A percentile compares a stretch with the other conserved stretches of the same genome.
phyloP scores from a whole-genome alignment of 116 monocot species.

The Thalassia testudinum region DNA sequence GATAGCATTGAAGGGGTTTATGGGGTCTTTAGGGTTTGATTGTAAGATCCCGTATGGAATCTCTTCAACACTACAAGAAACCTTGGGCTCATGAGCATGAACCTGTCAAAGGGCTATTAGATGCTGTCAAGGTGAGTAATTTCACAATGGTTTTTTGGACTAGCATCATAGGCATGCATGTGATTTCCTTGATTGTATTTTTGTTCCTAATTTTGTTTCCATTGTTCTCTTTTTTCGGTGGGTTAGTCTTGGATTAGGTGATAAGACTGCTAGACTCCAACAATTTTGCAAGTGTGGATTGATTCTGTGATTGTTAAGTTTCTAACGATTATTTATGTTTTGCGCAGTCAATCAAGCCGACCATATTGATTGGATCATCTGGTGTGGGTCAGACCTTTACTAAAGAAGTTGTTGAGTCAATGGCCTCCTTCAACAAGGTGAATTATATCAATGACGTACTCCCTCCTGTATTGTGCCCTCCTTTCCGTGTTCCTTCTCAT shows the following conservation, averaged over 20 bases:
- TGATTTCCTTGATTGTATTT: too few relatives aligned
- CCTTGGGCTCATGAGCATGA: conserved; percentile 98
- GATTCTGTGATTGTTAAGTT: too few relatives aligned
- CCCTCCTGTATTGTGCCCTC: too few relatives aligned
- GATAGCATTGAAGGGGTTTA: not conserved
- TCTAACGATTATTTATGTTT: not conserved
- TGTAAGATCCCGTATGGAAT: conserved; percentile 54
- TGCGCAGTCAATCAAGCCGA: conserved; percentile 64
- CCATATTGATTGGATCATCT: conserved; percentile 67
- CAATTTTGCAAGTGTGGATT: too few relatives aligned
- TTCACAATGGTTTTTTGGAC: too few relatives aligned
- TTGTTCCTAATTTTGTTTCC: too few relatives aligned
- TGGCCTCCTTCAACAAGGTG: conserved; percentile 84
- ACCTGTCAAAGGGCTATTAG: conserved; percentile 50
- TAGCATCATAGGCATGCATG: too few relatives aligned
- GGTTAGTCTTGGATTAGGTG: too few relatives aligned
- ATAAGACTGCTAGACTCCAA: too few relatives aligned
- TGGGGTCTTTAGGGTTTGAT: conserved; percentile 55
- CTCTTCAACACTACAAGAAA: conserved; percentile 86
- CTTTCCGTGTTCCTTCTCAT: too few relatives aligned
- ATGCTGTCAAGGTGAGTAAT: conserved; percentile 69
- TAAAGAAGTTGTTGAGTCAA: conserved; percentile 62
- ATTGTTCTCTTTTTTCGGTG: too few relatives aligned
- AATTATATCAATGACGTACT: not conserved
- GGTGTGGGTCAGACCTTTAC: conserved; percentile 76